These are phyloP conservation scores for Anisodus acutangulus DNA, from an alignment of 257 asterid genomes.

Conservation along the genomic window DNA sequence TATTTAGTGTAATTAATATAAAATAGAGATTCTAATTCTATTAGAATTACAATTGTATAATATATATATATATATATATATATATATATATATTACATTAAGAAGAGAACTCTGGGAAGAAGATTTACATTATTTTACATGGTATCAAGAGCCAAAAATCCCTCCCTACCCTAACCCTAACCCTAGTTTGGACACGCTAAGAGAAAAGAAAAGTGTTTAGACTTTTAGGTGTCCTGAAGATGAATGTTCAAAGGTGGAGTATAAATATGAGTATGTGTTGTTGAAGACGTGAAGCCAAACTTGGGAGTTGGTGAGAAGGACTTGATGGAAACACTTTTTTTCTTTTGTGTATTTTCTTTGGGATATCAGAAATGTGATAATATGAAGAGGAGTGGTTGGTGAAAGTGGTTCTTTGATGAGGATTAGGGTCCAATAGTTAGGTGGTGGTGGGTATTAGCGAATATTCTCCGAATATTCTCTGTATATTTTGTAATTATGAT, in stretches of 20 bases:
- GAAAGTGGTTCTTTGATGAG: conserved; percentile 38
- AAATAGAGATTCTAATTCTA: too few relatives aligned
- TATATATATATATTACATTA: too few relatives aligned
- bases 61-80: too few relatives aligned
- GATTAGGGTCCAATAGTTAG: conserved; percentile 40
- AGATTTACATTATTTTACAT: too few relatives aligned
- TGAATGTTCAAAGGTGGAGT: conserved; percentile 33
- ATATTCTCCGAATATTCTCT: too few relatives aligned
- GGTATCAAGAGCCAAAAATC: too few relatives aligned
- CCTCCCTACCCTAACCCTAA: too few relatives aligned
- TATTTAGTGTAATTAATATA: too few relatives aligned
- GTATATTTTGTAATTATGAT: too few relatives aligned
- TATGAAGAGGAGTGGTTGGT: conserved; percentile 59
- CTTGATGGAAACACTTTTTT: conserved; percentile 3
- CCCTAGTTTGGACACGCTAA: neutral
- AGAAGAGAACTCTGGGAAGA: too few relatives aligned
- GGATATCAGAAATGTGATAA: conserved; percentile 25
- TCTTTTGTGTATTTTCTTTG: neutral
- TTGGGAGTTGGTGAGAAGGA: conserved; percentile 45
- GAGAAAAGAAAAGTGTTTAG: neutral
- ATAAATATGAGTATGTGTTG: conserved; percentile 40
- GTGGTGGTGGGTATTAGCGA: too few relatives aligned
- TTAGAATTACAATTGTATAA: too few relatives aligned
- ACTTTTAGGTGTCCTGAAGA: conserved; percentile 43
- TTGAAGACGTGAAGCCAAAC: conserved; percentile 22